Conservation (phyloP, 805 yeast genomes). For the Yamadazyma sp. region DNA sequence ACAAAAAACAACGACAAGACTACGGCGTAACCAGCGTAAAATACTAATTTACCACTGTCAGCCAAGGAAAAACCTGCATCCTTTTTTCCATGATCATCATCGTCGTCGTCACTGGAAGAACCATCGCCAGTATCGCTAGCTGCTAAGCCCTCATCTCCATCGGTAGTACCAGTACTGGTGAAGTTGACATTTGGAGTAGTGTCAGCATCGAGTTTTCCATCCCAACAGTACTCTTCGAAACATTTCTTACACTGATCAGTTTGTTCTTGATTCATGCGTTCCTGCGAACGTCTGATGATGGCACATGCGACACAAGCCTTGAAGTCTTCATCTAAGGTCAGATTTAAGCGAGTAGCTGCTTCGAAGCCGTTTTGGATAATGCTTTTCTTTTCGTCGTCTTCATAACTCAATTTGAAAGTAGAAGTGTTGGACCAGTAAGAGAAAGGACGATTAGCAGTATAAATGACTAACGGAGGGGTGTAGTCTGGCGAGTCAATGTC, state of each 20-base stretch:
- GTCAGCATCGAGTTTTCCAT: conserved; percentile 39
- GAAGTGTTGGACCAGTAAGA: conserved; percentile 68
- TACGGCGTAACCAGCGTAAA: conserved; percentile 1
- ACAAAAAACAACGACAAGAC: conserved; percentile 5
- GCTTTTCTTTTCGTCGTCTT: conserved; percentile 52
- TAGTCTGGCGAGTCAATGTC: conserved; percentile 20
- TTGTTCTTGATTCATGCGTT: conserved; percentile 59
- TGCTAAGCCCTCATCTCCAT: conserved; percentile 8
- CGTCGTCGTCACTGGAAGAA: conserved; percentile 8
- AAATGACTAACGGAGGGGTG: conserved; percentile 74
- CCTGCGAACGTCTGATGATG: conserved; percentile 73
- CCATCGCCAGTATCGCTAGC: conserved; percentile 1
- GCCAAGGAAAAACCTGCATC: conserved; percentile 4
- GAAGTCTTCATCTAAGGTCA: conserved; percentile 69
- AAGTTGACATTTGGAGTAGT: conserved; percentile 13
- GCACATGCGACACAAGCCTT: conserved; percentile 81
- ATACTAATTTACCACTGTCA: not conserved
- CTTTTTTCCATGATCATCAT: conserved; percentile 10
- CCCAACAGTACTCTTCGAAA: conserved; percentile 76
- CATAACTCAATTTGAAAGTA: conserved; percentile 65
- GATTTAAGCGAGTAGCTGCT: conserved; percentile 60
- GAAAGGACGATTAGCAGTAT: conserved; percentile 71
- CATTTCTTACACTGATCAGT: conserved; percentile 72
- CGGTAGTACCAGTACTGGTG: conserved; percentile 16
- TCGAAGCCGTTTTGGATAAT: conserved; percentile 78